These are phyloP conservation scores for Tolypocladium cylindrosporum DNA, from an alignment of 2,329 filamentous ascomycete species.

Conservation along the genomic window DNA sequence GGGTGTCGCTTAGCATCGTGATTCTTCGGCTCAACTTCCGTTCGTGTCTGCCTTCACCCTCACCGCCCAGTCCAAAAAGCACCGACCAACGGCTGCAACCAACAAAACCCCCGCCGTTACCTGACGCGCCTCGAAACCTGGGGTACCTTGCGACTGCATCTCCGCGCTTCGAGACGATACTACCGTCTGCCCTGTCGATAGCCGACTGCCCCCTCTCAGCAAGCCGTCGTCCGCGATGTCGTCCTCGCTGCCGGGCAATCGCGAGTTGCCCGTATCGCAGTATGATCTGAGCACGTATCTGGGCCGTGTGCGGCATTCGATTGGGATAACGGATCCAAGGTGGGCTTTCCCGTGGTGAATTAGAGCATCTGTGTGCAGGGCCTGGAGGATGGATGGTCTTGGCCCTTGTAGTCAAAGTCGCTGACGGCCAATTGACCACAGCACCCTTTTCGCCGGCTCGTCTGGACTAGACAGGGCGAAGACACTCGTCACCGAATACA, in stretches of 20 bases:
- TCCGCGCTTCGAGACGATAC: not conserved
- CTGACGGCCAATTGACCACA: conserved; percentile 25
- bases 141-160: not conserved
- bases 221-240: conserved; percentile 39
- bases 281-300: conserved; percentile 91
- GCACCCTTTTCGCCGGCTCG: conserved; percentile 74
- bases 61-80: not conserved
- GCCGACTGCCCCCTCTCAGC: not conserved
- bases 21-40: not conserved
- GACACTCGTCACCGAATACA: conserved; percentile 70
- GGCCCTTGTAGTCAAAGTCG: not conserved
- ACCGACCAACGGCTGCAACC: not conserved
- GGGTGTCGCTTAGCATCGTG: conserved; percentile 4
- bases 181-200: not conserved
- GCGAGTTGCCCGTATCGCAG: conserved; percentile 83
- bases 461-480: conserved; percentile 81
- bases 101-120: not conserved
- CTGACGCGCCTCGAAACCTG: not conserved
- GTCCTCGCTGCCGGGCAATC: conserved; percentile 53
- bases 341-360: conserved; percentile 38
- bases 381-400: not conserved
- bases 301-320: conserved; percentile 85
- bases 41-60: not conserved
- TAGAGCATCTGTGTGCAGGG: not conserved
- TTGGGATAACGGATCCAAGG: conserved; percentile 90